Conservation (phyloP, 441 rosid genomes). For the Adansonia gregorii region DNA sequence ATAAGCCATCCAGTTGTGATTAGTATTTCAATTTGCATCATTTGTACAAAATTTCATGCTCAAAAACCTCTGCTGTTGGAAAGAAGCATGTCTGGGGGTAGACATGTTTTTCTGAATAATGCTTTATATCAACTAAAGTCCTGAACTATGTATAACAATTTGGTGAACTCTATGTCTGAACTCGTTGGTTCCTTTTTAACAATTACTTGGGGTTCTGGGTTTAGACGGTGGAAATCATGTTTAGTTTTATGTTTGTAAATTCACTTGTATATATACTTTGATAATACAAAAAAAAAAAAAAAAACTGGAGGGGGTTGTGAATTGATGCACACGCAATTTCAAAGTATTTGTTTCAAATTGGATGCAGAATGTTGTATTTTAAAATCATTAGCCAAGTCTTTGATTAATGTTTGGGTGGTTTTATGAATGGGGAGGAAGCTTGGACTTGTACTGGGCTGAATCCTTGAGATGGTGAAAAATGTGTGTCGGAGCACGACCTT, state of each 20-base stretch:
- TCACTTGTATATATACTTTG: not conserved
- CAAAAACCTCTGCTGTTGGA: not conserved
- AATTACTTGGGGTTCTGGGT: not conserved
- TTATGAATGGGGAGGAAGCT: too few species aligned
- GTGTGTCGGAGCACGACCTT: too few species aligned
- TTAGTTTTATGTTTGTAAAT: not conserved
- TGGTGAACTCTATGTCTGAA: not conserved
- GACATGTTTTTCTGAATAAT: not conserved
- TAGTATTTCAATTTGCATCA: not conserved
- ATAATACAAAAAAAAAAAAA: not conserved
- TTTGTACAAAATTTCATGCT: not conserved
- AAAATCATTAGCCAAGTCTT: not conserved
- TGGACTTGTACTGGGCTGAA: too few species aligned
- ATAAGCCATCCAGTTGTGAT: not conserved
- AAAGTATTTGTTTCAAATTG: not conserved
- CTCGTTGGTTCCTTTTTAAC: not conserved
- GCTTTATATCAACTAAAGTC: not conserved
- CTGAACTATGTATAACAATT: not conserved
- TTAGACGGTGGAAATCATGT: not conserved
- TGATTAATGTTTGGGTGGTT: too few species aligned
- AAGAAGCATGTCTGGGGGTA: not conserved
- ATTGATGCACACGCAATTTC: not conserved
- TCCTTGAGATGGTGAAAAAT: too few species aligned
- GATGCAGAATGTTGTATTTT: not conserved
- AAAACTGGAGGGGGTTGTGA: not conserved